Conservation (phyloP, 176 grass and related monocot species). For the Stipa capillata region DNA sequence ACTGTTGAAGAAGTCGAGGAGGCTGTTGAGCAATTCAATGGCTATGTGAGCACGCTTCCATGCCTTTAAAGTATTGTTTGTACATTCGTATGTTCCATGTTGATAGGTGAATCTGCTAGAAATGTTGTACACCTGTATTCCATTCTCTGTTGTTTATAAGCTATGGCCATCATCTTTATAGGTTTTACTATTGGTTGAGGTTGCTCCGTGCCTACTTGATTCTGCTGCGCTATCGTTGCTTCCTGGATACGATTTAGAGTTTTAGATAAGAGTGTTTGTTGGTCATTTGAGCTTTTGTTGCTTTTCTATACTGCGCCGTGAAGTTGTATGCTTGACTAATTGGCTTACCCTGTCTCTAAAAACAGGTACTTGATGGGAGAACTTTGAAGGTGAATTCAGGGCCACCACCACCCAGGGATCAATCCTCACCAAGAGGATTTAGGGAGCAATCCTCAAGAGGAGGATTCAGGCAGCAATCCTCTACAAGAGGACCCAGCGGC, state of each 20-base stretch:
- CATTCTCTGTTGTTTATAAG: neutral
- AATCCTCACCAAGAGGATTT: conserved; percentile 32
- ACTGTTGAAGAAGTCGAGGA: conserved; percentile 48
- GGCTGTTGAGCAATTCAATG: conserved; percentile 73
- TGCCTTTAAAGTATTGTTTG: neutral
- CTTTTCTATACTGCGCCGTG: neutral
- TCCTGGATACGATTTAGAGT: neutral
- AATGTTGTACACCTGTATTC: neutral
- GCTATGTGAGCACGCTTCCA: conserved; percentile 51
- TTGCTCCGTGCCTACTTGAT: neutral
- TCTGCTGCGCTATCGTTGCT: neutral
- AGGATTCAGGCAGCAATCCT: conserved; percentile 1
- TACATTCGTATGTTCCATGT: neutral
- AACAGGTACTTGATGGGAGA: conserved; percentile 69
- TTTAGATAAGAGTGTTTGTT: neutral
- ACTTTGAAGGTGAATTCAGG: conserved; percentile 7
- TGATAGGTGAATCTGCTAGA: neutral
- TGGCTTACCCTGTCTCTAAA: neutral
- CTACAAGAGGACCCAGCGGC: conserved; percentile 9
- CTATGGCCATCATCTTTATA: neutral
- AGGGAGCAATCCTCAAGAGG: neutral
- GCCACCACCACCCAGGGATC: conserved; percentile 25
- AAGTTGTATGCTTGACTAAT: neutral
- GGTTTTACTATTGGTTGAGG: neutral
- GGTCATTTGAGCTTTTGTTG: neutral